phyloP scores from a whole-genome alignment of 352 stramenopile species.

The Phytopythium litorale region DNA sequence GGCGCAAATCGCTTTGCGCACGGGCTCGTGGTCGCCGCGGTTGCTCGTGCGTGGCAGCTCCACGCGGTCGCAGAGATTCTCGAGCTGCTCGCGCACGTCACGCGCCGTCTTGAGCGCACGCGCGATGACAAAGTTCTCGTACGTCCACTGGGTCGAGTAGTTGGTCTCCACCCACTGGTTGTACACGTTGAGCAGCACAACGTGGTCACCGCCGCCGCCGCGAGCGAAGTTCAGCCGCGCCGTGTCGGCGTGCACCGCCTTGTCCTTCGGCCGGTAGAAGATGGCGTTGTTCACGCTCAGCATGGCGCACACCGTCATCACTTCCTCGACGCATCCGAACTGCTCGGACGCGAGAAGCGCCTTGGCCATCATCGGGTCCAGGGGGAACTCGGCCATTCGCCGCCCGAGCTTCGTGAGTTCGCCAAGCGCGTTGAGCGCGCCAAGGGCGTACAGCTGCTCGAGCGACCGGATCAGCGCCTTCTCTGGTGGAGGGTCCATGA shows the following conservation, averaged over 20 bases:
- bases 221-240: constrained; percentile 97
- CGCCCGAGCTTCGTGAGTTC: constrained; percentile 96
- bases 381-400: constrained; percentile 95
- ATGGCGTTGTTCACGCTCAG: constrained; percentile 97
- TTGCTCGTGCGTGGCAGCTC: constrained; percentile 92
- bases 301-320: constrained; percentile 98
- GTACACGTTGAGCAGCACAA: constrained; percentile 96
- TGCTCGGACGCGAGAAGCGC: constrained; percentile 89
- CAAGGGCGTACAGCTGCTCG: constrained; percentile 98
- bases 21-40: constrained; percentile 87
- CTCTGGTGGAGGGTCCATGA: constrained; percentile 98
- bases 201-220: constrained; percentile 97
- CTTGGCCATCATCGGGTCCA: constrained; percentile 96
- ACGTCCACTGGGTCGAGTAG: constrained; percentile 96
- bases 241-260: constrained; percentile 98
- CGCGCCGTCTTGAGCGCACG: constrained; percentile 96
- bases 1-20: constrained; percentile 96
- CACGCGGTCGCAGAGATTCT: constrained; percentile 98
- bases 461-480: constrained; percentile 98
- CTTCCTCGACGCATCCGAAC: constrained; percentile 90
- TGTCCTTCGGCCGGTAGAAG: constrained; percentile 99
- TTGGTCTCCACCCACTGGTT: constrained; percentile 98
- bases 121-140: constrained; percentile 97
- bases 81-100: constrained; percentile 99
- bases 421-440: constrained; percentile 97